Evolutionary conservation across 2,329 filamentous ascomycete genomes (phyloP), one percentile per base, ranked within the genome.

Genomic region (Beauveria varroae): DNA sequence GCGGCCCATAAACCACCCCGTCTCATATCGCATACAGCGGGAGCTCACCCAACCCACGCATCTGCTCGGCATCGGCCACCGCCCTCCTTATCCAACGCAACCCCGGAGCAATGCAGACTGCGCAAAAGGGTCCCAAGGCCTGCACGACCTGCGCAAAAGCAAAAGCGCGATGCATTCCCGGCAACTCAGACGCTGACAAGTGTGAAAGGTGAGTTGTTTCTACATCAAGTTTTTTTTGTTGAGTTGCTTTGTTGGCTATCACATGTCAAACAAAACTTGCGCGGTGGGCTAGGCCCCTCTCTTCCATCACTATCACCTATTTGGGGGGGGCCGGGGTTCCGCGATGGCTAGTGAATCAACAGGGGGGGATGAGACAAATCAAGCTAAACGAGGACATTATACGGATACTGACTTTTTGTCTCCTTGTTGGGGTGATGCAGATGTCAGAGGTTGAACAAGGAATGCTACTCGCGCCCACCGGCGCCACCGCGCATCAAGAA

Each of bases 121-220:
- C 68, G 51, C 71, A 70, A 65, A 79, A 76, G 63, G 79, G 79
- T 14, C 79, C 79, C 3, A 76, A 78, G 65, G 79, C 79, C 49
- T 82, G 79, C 66, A 73, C 72, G 1, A 80, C 78, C 1, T 82
- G 79, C 66, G 79, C 79, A 62, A 79, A 76, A 65, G 79, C 79
- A n/a, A 82, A 82, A 67, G 75, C 78, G 34, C 73, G 79, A 65
- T 82, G 79, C 50, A 76, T 80, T 28, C 72, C 77, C 0, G 76
- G 79, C 34, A 58, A n/a, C 3, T 74, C 75, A 10, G 68, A 69
- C 16, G 72, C 69, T 6, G 70, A 72, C 59, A 77, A 78, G 60
- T 82, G 79, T 64, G 79, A 82, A 64, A 75, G 79, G 79, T 81
- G 65, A 67, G 73, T 61, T n/a, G 14, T 41, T 41, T n/a, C 30